phyloP scores from a whole-genome alignment of 2,329 filamentous ascomycete genomes.

The Aspergillus glaucus region DNA sequence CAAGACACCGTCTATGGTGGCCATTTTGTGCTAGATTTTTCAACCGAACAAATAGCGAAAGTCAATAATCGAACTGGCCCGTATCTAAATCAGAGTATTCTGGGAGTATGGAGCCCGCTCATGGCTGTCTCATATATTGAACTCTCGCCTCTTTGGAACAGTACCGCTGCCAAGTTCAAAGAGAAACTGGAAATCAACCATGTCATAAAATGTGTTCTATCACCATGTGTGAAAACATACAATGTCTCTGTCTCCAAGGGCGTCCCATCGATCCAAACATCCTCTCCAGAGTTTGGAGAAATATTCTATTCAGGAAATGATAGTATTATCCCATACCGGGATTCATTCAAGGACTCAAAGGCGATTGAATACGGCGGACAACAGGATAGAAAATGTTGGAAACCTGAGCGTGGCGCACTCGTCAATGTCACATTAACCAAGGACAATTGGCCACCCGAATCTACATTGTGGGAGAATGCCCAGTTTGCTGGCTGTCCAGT shows the following conservation, averaged over 20 bases:
- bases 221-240: background rate
- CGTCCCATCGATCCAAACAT: background rate
- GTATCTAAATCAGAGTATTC: no score
- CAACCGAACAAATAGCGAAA: no score
- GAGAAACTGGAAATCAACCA: background rate
- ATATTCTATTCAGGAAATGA: background rate
- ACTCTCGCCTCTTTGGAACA: background rate
- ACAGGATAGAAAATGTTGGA: background rate
- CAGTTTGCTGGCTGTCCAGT: no score
- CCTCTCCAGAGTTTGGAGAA: background rate
- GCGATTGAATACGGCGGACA: background rate
- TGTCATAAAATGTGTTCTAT: background rate
- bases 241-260: background rate
- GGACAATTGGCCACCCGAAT: no score
- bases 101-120: no score
- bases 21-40: no score
- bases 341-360: background rate
- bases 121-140: background rate
- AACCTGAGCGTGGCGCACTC: no score
- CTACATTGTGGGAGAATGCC: no score
- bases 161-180: no score
- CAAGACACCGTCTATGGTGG: no score
- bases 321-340: background rate
- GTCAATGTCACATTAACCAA: no score
- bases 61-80: no score